These are phyloP conservation scores for Euphorbia pulcherrima DNA, from an alignment of 345 rosid species.

Conservation along the genomic window DNA sequence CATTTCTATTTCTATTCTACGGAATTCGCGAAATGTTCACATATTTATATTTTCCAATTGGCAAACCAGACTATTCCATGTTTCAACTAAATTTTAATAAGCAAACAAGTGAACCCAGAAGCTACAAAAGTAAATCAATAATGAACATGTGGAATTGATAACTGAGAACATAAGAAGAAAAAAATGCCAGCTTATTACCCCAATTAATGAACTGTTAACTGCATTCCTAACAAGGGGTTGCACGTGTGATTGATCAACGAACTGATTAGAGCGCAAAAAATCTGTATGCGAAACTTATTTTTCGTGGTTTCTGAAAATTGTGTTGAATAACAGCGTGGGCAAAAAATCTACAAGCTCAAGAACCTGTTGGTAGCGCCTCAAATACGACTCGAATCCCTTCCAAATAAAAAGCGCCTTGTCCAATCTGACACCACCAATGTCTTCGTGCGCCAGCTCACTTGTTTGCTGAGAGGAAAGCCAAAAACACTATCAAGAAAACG, in stretches of 20 bases:
- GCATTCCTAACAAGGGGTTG: background rate
- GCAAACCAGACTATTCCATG: no score
- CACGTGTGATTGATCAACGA: conserved; percentile 2
- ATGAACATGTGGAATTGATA: background rate
- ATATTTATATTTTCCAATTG: no score
- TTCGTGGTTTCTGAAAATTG: background rate
- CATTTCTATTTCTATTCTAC: no score
- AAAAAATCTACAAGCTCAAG: background rate
- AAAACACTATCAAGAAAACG: background rate
- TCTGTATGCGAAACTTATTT: conserved; percentile 3
- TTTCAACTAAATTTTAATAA: background rate
- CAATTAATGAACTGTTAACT: background rate
- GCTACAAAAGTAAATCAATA: background rate
- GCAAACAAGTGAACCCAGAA: background rate
- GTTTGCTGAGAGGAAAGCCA: conserved; percentile 55
- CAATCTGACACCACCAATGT: conserved; percentile 82
- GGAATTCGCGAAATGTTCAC: no score
- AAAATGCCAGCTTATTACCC: background rate
- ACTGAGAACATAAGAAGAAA: background rate
- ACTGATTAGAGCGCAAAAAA: background rate
- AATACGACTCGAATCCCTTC: conserved; percentile 88
- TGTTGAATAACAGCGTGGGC: background rate
- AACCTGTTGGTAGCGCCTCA: conserved; percentile 25
- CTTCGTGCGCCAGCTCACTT: conserved; percentile 95
- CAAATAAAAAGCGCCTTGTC: conserved; percentile 82